Evolutionary conservation across 768 basidiomycete species (phyloP), one percentile per base, ranked within the genome.

Genomic region (Asterophora parasitica): DNA sequence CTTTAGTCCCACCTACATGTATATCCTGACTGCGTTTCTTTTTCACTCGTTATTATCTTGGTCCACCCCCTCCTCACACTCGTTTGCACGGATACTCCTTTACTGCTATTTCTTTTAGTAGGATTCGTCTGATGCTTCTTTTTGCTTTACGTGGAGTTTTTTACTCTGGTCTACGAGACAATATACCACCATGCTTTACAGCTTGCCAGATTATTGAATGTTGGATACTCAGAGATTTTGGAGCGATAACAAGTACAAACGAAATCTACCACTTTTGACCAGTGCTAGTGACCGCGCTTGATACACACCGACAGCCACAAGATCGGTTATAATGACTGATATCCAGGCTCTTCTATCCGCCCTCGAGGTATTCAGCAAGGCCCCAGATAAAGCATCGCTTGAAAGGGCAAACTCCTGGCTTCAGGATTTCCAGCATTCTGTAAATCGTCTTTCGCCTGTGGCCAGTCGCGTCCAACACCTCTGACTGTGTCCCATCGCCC

Each of bases 371-470:
- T 92, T 92, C 65, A 73, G 77, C 56, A 77, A 82, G 51, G 83
- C 85, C 44, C 88, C 95, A 27, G 89, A 95, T 75, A 86, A 88
- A 59, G 67, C 68, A 12, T 83, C 90, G 13, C 77, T 96, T 55
- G 88, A 90, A 57, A 78, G 77, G 56, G 95, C 93, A 56, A 97
- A 96, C 72, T 71, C 82, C 57, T 97, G 93, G 93, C 84, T 99
- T 53, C 88, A 93, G 73, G 92, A 94, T 68, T 99, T 98, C 66
- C 95, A 99, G 74, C 94, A 97, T 76, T 94, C 92, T 75, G 95
- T 97, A 84, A 87, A 82, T 88, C 75, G 73, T 73, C 70, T 82
- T 81, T 83, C 81, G 76, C 79, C 77, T 81, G 69, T 80, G 78
- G 81, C 73, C 77, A 75, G 67, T 74, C 73, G 59, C 70, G 66